These are phyloP conservation scores for Corynascus novoguineensis DNA, from an alignment of 495 filamentous ascomycete species.

Conservation along the genomic window DNA sequence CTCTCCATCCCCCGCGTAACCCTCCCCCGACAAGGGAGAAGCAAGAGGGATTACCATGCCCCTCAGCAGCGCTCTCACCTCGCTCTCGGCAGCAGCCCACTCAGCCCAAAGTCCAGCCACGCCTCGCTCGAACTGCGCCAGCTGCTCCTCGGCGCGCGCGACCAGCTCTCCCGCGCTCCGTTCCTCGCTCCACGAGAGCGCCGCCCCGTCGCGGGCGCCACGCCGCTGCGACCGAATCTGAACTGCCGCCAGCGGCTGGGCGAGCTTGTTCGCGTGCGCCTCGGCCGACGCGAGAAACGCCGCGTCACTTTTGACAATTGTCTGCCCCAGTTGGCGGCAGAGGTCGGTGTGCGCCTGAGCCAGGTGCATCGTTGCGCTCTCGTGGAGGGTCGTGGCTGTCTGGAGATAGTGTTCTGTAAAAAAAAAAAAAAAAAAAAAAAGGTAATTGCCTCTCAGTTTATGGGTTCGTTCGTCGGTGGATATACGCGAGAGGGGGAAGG, in stretches of 20 bases:
- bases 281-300: conserved; percentile 18
- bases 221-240: conserved; percentile 15
- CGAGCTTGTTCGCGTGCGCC: conserved; percentile 8
- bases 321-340: conserved; percentile 3
- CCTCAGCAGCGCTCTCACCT: conserved; percentile 22
- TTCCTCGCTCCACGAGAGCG: conserved; percentile 6
- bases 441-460: no score
- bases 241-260: conserved; percentile 10
- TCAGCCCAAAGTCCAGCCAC: conserved; percentile 19
- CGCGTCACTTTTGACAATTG: conserved; percentile 11
- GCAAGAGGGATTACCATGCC: neutral
- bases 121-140: conserved; percentile 22
- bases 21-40: neutral
- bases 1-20: neutral
- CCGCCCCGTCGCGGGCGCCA: conserved; percentile 3
- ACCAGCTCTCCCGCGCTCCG: conserved; percentile 22
- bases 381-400: conserved; percentile 15
- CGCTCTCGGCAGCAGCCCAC: conserved; percentile 24
- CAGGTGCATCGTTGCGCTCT: conserved; percentile 18
- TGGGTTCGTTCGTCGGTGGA: neutral
- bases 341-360: conserved; percentile 19
- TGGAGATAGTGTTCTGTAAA: conserved; percentile 20
- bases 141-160: conserved; percentile 18
- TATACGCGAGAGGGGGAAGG: neutral
- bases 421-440: no score